Base-by-base conservation (phyloP, 495 filamentous ascomycete genomes). In the Xylaria castorea region DNA sequence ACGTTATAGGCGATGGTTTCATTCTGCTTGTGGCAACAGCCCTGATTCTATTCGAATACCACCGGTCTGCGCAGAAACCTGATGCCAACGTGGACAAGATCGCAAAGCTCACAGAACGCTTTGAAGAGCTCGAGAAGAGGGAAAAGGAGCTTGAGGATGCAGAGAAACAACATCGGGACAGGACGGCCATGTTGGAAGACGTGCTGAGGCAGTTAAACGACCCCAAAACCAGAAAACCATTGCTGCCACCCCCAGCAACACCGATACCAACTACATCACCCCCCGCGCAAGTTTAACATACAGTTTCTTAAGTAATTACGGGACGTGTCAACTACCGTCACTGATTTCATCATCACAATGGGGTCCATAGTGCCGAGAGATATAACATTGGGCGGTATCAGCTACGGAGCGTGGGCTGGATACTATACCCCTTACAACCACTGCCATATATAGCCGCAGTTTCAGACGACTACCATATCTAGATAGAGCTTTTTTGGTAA, bases 1-100 rank as follows among this genome's bases (percentile, higher is more conserved):
- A 97, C 70, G 97, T 99, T 66, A 91, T 97, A 64, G 94, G 93
- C 53, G 96, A 99, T 76, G 83, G 88, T 1, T 99, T 99, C 78
- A 89, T 99, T 40, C 92, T 98, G 68, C 66, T 89, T 5, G 94
- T 98, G 18, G 97, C 92, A 3, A 90, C 90, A 16, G 87, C 85
- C 0, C 79, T 98, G 75, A 91, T 99, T 51, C 79, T 97, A 2
- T 95, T 92, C 71, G 96, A 99, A 81, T 92, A 91, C 30, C 90
- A 88, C 79, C 85, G 92, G 66, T 88, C 91, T 5, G 87, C 91
- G 61, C 83, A 89, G 71, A 98, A 98, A 80, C 85, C 87, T 30
- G 95, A 97, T 74, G 86, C 85, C 48, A 92, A 88, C 53, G 69
- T 76, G 25, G 85, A 87, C 74, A 88, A 89, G 64, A 85, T 94